Evolutionary conservation across 306 rosid genomes (phyloP).

Genomic region (Fragaria vesca): DNA sequence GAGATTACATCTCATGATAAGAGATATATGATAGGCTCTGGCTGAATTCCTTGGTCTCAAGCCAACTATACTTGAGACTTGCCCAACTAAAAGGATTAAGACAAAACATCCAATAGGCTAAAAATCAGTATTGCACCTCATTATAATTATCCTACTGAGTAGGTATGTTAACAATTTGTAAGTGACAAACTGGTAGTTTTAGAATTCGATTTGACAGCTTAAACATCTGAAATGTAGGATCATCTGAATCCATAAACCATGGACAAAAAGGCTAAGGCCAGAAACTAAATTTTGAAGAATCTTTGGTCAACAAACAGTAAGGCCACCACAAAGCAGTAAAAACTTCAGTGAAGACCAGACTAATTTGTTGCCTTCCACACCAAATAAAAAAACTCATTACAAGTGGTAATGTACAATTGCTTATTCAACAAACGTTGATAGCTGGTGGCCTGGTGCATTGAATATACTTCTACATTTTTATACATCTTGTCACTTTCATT

Average conservation of each 20-base stretch:
- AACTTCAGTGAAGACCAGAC: background rate
- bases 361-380: background rate
- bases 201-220: background rate
- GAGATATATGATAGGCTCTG: background rate
- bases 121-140: background rate
- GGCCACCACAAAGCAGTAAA: background rate
- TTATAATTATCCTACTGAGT: background rate
- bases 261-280: background rate
- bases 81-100: background rate
- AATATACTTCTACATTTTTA: background rate
- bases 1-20: background rate
- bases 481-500: background rate
- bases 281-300: background rate
- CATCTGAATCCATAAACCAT: background rate
- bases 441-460: background rate
- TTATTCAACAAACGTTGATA: background rate
- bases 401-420: background rate
- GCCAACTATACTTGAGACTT: background rate
- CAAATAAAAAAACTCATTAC: background rate
- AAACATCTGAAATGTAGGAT: background rate
- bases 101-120: background rate
- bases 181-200: background rate
- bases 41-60: background rate
- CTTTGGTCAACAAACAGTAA: background rate
- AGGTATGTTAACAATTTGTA: background rate